phyloP scores from a whole-genome alignment of 805 yeast species.

The Kuraishia piskuri region DNA sequence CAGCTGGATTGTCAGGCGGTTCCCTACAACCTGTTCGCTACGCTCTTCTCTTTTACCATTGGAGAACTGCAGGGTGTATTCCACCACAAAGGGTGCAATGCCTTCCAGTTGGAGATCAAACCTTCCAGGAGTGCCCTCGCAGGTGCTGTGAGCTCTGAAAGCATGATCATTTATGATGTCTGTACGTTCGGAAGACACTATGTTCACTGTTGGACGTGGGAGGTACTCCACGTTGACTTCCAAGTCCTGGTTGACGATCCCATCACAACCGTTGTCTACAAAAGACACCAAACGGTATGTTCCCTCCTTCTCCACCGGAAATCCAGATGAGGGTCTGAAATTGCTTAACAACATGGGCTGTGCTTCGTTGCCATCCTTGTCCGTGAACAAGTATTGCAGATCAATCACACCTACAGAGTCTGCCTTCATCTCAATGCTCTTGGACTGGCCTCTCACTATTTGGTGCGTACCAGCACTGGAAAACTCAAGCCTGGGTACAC shows the following conservation, averaged over 20 bases:
- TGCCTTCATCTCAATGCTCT: constrained; percentile 45
- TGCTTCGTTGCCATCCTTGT: constrained; percentile 13
- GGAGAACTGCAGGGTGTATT: constrained; percentile 55
- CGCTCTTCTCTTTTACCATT: constrained; percentile 34
- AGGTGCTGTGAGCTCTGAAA: constrained; percentile 11
- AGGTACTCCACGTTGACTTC: constrained; percentile 17
- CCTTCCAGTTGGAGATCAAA: constrained; percentile 40
- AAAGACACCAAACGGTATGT: constrained; percentile 30
- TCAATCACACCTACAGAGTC: constrained; percentile 21
- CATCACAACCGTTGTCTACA: constrained; percentile 36
- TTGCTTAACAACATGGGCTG: constrained; percentile 5
- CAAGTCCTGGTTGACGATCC: constrained; percentile 20
- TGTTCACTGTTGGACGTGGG: constrained; percentile 19
- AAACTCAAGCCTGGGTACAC: constrained; percentile 45
- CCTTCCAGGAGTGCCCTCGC: constrained; percentile 16
- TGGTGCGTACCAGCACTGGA: constrained; percentile 19
- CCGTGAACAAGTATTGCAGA: constrained; percentile 23
- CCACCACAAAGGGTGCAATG: constrained; percentile 56
- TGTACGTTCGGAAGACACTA: constrained; percentile 7
- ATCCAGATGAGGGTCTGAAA: constrained; percentile 16
- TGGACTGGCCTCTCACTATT: constrained; percentile 54
- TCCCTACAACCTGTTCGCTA: constrained; percentile 38
- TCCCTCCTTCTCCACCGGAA: constrained; percentile 32
- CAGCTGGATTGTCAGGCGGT: constrained; percentile 25
- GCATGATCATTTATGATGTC: neutral